Evolutionary conservation across 257 asterid genomes (phyloP), one percentile per base, ranked within the genome.

Genomic region (Pogostemon cablin): DNA sequence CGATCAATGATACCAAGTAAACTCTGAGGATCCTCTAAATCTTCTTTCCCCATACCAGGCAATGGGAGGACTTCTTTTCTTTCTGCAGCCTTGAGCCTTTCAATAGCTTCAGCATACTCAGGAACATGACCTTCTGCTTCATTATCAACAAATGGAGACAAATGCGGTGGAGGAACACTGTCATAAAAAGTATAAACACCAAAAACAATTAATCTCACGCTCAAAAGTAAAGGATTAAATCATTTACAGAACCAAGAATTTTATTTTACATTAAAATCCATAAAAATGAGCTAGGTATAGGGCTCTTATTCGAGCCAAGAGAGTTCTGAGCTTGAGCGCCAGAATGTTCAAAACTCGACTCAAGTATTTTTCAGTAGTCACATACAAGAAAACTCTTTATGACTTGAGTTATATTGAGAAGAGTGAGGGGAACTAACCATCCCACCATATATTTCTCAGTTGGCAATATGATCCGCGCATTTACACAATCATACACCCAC

Each of bases 131-230:
- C 98, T 85, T 89, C 99, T 38, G 85, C 95, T 75, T 91, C 98
- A 80, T 89, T 95, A 84, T 95, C 97, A 52, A 95, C 93, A 80
- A 95, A 95, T 2, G 99, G 99, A 77, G 98, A 95, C 81, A 95
- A 86, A 75, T 95, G 99, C 9, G 98, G 99, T 0, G 99, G 99
- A 68, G 98, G 95, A 67, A 91, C 82, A 85, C 99, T 95, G 96
- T 60, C 43, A 72, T 68, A 70, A 40, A 62, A 59, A 68, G 39
- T 60, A 54, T 10, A 58, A 9, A 62, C 32, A 47, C 37, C 4
- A 6, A 38, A 58, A 17, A 72, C 42, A 62, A 3, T 20, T 10
- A 10, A 32, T 54, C 1, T 44, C 0, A 10, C 60, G n/a, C 1
- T 44, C 0, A 10, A 35, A 25, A 38, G 9, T 8, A 32, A 58